Conservation (phyloP, 2,329 filamentous ascomycete genomes). For the Venturia nashicola region DNA sequence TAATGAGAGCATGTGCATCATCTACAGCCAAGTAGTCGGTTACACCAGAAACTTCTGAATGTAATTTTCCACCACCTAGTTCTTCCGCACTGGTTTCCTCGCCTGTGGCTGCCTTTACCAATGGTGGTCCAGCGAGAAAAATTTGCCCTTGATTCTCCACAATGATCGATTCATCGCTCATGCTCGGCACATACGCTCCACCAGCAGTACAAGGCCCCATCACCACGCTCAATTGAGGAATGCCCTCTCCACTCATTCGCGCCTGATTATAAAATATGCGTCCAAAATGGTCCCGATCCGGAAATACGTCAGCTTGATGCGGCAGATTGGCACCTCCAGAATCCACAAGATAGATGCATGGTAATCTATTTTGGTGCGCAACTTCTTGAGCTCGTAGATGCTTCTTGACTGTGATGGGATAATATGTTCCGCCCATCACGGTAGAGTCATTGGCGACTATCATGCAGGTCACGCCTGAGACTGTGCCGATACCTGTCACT, state of each 20-base stretch:
- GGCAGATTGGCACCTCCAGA: slow-evolving; percentile 91
- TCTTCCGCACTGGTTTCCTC: slow-evolving; percentile 87
- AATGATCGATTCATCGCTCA: slow-evolving; percentile 97
- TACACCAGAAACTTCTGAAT: slow-evolving; percentile 83
- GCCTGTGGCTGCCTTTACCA: slow-evolving; percentile 92
- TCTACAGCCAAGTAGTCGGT: slow-evolving; percentile 92
- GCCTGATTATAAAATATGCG: slow-evolving; percentile 98
- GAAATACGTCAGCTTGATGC: slow-evolving; percentile 91
- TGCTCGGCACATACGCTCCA: slow-evolving; percentile 89
- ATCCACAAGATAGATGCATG: slow-evolving; percentile 91
- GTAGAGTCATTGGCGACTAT: slow-evolving; percentile 94
- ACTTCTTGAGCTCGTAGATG: slow-evolving; percentile 86
- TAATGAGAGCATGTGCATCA: slow-evolving; percentile 79
- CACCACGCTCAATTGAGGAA: slow-evolving; percentile 87
- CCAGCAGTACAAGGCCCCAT: slow-evolving; percentile 97
- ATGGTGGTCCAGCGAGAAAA: slow-evolving; percentile 84
- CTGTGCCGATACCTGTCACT: slow-evolving; percentile 80
- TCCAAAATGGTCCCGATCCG: slow-evolving; percentile 87
- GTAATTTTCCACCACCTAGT: slow-evolving; percentile 77
- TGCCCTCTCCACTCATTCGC: slow-evolving; percentile 55
- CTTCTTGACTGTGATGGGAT: slow-evolving; percentile 95
- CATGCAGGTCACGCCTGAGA: slow-evolving; percentile 84
- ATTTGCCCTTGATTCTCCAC: slow-evolving; percentile 94
- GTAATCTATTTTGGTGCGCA: slow-evolving; percentile 70
- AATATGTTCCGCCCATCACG: slow-evolving; percentile 95